Conservation (phyloP, 352 stramenopile genomes). For the Globisporangium ultimum region DNA sequence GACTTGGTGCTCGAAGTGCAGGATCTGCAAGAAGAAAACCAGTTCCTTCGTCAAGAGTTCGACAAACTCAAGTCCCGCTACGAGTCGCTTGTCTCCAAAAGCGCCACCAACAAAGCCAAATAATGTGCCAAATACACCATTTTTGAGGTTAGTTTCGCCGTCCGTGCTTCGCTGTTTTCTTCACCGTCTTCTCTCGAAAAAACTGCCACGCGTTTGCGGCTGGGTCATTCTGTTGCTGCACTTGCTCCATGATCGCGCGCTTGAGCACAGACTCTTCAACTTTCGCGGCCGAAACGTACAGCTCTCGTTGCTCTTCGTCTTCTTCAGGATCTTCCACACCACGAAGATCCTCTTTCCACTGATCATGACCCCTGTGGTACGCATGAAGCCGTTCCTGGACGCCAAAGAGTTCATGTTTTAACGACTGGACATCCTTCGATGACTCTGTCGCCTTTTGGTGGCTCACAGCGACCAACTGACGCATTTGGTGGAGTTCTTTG, state of each 20-base stretch:
- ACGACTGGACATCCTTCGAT: constrained; percentile 40
- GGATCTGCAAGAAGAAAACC: constrained; percentile 66
- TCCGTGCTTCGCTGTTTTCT: not conserved
- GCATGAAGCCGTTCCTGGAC: constrained; percentile 44
- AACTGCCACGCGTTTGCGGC: not conserved
- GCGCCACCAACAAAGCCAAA: not conserved
- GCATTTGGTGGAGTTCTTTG: constrained; percentile 40
- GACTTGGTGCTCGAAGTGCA: constrained; percentile 31
- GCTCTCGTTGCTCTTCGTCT: constrained; percentile 15
- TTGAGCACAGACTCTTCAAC: constrained; percentile 33
- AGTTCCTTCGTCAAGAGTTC: constrained; percentile 63
- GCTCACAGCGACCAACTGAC: constrained; percentile 42
- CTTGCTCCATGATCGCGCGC: constrained; percentile 44
- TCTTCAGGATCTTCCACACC: constrained; percentile 9
- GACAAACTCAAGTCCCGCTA: constrained; percentile 64
- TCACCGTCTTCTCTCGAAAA: not conserved
- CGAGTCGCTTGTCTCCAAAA: constrained; percentile 29
- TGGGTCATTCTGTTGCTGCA: constrained; percentile 6
- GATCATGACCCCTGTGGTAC: constrained; percentile 18
- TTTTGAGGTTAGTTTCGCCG: no score
- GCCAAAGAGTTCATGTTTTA: constrained; percentile 44
- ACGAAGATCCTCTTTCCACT: not conserved
- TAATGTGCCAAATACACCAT: not conserved
- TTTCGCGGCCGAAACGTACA: constrained; percentile 15
- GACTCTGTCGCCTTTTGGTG: constrained; percentile 43